Percentiles rank a stretch among this genome's conserved stretches.
Conservation (phyloP, 345 rosid species). For the Aquilaria sinensis region DNA sequence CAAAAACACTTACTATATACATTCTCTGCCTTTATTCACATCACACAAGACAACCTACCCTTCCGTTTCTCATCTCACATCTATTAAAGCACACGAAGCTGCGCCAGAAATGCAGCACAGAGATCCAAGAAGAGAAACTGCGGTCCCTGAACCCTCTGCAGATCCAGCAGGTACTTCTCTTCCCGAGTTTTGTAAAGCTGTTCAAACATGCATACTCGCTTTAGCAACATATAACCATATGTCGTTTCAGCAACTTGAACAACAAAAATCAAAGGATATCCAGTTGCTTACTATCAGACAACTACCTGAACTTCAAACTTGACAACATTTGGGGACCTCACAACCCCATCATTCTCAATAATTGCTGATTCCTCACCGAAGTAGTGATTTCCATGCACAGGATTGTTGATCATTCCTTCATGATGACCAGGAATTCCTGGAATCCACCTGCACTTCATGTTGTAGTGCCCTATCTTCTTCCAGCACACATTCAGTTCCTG, state of each 20-base stretch:
- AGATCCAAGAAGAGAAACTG: conserved; percentile 81
- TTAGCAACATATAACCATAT: too few relatives aligned
- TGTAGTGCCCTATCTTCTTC: conserved; percentile 91
- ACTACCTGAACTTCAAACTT: conserved; percentile 90
- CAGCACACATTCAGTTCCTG: conserved; percentile 74
- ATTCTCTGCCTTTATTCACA: too few relatives aligned
- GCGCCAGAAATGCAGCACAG: conserved; percentile 77
- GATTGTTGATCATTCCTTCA: conserved; percentile 60
- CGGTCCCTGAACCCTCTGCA: conserved; percentile 72
- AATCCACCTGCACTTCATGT: conserved; percentile 92
- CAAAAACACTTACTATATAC: too few relatives aligned
- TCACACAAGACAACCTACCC: not conserved
- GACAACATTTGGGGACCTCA: conserved; percentile 51
- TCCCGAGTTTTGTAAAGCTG: conserved; percentile 83
- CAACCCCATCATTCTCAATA: conserved; percentile 39
- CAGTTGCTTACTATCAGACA: too few relatives aligned
- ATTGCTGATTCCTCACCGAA: conserved; percentile 64
- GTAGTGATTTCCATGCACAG: conserved; percentile 36
- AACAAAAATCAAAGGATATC: too few relatives aligned
- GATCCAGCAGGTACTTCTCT: conserved; percentile 74
- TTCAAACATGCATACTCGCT: not conserved
- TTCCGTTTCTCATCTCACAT: too few relatives aligned
- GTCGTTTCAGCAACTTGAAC: too few relatives aligned
- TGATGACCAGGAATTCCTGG: conserved; percentile 45
- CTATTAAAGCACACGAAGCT: conserved; percentile 57